Evolutionary conservation across 2,329 filamentous ascomycete species (phyloP).

Genomic region (Beauveria asiatica): DNA sequence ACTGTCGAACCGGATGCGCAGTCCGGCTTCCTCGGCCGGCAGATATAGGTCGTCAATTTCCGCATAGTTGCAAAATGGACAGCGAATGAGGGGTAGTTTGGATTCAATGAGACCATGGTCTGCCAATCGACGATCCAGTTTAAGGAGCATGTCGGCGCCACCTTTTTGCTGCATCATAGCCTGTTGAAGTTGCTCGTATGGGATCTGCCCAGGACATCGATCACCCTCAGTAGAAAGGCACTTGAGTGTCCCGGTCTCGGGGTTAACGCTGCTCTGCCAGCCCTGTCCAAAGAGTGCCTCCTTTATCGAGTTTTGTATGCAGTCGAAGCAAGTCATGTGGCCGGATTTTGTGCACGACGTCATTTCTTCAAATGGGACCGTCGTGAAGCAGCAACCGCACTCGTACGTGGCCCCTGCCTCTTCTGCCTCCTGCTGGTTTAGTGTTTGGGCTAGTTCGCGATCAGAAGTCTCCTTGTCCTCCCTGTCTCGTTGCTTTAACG

Average conservation of each 20-base stretch:
- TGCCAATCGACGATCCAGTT: constrained; percentile 71
- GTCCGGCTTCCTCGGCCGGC: constrained; percentile 43
- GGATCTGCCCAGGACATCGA: constrained; percentile 68
- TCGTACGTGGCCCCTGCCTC: constrained; percentile 50
- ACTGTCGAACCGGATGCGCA: constrained; percentile 47
- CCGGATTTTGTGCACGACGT: constrained; percentile 59
- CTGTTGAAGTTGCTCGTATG: constrained; percentile 58
- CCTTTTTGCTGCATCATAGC: constrained; percentile 63
- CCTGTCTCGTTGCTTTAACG: constrained; percentile 38
- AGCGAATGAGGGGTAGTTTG: constrained; percentile 67
- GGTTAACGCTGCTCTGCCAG: constrained; percentile 73
- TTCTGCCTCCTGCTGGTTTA: constrained; percentile 54
- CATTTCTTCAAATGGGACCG: constrained; percentile 64
- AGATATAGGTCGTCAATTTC: constrained; percentile 75
- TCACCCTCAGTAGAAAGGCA: constrained; percentile 70
- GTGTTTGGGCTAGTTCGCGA: constrained; percentile 39
- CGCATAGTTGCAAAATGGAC: constrained; percentile 86
- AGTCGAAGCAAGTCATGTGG: constrained; percentile 73
- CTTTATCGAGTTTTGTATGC: constrained; percentile 70
- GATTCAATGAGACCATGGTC: constrained; percentile 68
- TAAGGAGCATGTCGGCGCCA: constrained; percentile 62
- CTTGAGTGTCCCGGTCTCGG: constrained; percentile 62
- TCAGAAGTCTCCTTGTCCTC: constrained; percentile 42
- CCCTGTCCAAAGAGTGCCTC: constrained; percentile 92
- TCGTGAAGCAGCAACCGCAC: constrained; percentile 70